Percentiles rank a stretch among this genome's conserved stretches.
Evolutionary conservation across 2,329 filamentous ascomycete genomes (phyloP).

Genomic region (Penicillium sp.): DNA sequence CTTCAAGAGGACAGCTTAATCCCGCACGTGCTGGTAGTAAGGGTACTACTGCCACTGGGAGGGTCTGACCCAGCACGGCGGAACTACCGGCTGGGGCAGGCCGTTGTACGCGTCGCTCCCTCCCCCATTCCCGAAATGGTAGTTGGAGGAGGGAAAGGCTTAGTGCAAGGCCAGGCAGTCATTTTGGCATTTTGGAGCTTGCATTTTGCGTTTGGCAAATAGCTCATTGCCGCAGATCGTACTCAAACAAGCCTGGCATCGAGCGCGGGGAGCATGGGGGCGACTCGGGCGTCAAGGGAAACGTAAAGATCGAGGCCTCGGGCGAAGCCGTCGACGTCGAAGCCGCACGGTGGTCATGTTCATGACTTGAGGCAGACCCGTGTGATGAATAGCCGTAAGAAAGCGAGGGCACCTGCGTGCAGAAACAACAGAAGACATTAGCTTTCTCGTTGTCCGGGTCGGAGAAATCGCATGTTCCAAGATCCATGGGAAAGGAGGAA

Average conservation of each 20-base stretch:
- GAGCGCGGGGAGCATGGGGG: constrained; percentile 43
- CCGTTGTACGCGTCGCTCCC: background rate
- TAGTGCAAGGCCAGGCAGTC: too few relatives aligned
- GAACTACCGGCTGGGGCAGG: constrained; percentile 8
- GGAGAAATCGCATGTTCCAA: constrained; percentile 12
- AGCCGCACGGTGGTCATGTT: background rate
- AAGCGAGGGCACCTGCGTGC: constrained; percentile 26
- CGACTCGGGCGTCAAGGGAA: constrained; percentile 46
- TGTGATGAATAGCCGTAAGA: constrained; percentile 40
- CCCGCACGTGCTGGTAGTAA: too few relatives aligned
- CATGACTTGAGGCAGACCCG: constrained; percentile 9
- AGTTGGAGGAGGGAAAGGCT: background rate
- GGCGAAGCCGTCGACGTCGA: constrained; percentile 45
- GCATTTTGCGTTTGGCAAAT: background rate
- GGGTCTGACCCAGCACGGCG: constrained; percentile 1
- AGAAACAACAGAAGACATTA: constrained; percentile 21
- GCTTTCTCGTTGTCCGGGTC: constrained; percentile 12
- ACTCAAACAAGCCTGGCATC: constrained; percentile 29
- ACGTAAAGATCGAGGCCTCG: constrained; percentile 39
- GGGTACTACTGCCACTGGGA: background rate
- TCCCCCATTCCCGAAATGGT: background rate
- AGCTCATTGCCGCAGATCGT: constrained; percentile 22
- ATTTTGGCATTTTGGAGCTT: background rate
- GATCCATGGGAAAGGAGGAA: background rate
- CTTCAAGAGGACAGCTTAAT: too few relatives aligned